These are phyloP conservation scores for Phalaenopsis aphrodite DNA, from an alignment of 106 monocot genomes.

Conservation along the genomic window DNA sequence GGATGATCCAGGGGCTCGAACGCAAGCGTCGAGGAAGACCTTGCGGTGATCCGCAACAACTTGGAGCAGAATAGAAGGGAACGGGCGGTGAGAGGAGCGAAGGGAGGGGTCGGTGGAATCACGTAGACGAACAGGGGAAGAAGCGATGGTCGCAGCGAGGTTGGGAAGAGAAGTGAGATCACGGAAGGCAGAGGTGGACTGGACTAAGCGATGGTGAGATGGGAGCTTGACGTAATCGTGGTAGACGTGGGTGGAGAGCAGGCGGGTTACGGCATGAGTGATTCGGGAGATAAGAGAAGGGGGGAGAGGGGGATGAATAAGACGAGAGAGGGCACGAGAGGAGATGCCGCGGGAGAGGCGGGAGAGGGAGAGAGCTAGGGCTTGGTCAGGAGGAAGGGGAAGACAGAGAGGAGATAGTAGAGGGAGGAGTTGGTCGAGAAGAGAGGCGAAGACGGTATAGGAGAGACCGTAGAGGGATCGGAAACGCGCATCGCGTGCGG, in stretches of 20 bases:
- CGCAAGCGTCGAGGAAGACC: slow-evolving; percentile 57
- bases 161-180: slow-evolving; percentile 39
- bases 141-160: slow-evolving; percentile 29
- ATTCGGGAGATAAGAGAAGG: slow-evolving; percentile 40
- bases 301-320: slow-evolving; percentile 17
- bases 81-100: slow-evolving; percentile 28
- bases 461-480: slow-evolving; percentile 50
- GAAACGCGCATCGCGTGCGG: slow-evolving; percentile 39
- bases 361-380: slow-evolving; percentile 43
- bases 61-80: slow-evolving; percentile 63
- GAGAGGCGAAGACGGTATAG: slow-evolving; percentile 39
- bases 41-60: slow-evolving; percentile 45
- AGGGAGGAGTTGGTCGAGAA: slow-evolving; percentile 34
- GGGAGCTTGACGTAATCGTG: slow-evolving; percentile 39
- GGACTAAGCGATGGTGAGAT: slow-evolving; percentile 27
- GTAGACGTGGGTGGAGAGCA: slow-evolving; percentile 48
- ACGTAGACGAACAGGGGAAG: slow-evolving; percentile 27
- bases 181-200: slow-evolving; percentile 27
- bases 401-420: slow-evolving; percentile 20
- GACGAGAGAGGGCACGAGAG: slow-evolving; percentile 29
- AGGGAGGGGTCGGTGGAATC: slow-evolving; percentile 10
- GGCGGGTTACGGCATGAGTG: slow-evolving; percentile 55
- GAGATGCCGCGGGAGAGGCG: slow-evolving; percentile 48
- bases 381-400: slow-evolving; percentile 33
- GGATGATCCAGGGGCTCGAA: slow-evolving; percentile 50